Evolutionary conservation across 352 stramenopile species (phyloP).

Genomic region (Phytophthora citricola): DNA sequence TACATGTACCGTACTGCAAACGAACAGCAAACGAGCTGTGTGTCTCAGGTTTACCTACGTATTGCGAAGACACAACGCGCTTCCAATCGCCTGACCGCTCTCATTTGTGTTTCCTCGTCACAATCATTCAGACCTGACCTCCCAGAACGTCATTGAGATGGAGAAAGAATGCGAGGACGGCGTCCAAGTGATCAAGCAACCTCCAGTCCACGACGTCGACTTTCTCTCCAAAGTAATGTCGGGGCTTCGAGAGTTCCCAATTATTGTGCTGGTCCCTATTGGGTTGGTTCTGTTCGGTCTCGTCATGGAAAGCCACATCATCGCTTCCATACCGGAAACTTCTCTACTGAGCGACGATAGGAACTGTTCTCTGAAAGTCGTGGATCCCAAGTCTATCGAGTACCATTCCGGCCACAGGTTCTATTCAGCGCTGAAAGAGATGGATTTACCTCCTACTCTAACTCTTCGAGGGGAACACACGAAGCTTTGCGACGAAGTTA

Average conservation of each 20-base stretch:
- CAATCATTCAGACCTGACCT: neutral
- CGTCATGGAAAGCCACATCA: conserved; percentile 4
- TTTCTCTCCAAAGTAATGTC: neutral
- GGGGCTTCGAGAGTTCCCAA: conserved; percentile 4
- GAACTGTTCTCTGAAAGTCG: conserved; percentile 1
- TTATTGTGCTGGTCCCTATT: conserved; percentile 15
- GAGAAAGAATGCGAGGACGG: conserved; percentile 2
- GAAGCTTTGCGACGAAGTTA: conserved; percentile 22
- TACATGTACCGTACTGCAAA: neutral
- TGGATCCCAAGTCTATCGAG: conserved; percentile 17
- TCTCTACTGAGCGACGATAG: conserved; percentile 12
- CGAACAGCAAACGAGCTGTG: neutral
- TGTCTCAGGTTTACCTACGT: neutral
- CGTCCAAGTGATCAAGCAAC: conserved; percentile 7
- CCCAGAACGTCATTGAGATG: neutral
- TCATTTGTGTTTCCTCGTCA: conserved; percentile 1
- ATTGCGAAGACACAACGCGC: conserved; percentile 1
- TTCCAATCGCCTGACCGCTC: neutral
- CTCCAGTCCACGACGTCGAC: neutral
- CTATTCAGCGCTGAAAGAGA: conserved; percentile 29
- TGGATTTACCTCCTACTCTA: conserved; percentile 12
- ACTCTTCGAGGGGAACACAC: conserved; percentile 31
- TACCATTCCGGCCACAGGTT: conserved; percentile 30
- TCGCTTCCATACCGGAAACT: conserved; percentile 5
- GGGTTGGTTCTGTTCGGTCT: conserved; percentile 16